Evolutionary conservation across 768 basidiomycete species (phyloP).

Genomic region (Mycena leptocephala): DNA sequence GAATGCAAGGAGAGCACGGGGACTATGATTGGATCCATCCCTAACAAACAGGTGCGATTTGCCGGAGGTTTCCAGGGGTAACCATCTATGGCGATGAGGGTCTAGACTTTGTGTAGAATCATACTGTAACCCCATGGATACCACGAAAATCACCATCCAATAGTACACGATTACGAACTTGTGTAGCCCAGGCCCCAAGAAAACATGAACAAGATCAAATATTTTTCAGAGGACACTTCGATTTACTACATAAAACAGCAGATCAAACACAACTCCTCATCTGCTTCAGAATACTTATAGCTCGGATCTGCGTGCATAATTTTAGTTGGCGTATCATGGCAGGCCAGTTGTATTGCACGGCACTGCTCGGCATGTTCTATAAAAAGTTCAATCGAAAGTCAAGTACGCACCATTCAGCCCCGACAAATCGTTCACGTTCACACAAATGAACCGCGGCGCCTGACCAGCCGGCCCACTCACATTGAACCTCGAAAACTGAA

Average conservation of each 20-base stretch:
- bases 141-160: not conserved
- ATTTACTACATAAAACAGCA: no score
- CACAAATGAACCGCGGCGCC: conserved; percentile 12
- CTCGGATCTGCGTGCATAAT: not conserved
- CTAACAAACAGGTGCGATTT: conserved; percentile 24
- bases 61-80: conserved; percentile 22
- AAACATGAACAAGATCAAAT: no score
- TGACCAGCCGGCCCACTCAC: conserved; percentile 14
- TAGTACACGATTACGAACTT: no score
- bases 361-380: not conserved
- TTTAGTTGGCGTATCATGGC: not conserved
- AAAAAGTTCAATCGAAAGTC: not conserved
- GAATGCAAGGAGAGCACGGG: conserved; percentile 39
- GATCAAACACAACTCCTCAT: no score
- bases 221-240: no score
- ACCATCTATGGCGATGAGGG: not conserved
- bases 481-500: conserved; percentile 11
- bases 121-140: conserved; percentile 19
- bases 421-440: not conserved
- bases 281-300: not conserved
- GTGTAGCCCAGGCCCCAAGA: no score
- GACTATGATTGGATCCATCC: not conserved
- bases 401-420: not conserved
- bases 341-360: conserved; percentile 7
- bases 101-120: not conserved